These are phyloP conservation scores for Cercospora brassicicola DNA, from an alignment of 2,329 filamentous ascomycete species.

Conservation along the genomic window DNA sequence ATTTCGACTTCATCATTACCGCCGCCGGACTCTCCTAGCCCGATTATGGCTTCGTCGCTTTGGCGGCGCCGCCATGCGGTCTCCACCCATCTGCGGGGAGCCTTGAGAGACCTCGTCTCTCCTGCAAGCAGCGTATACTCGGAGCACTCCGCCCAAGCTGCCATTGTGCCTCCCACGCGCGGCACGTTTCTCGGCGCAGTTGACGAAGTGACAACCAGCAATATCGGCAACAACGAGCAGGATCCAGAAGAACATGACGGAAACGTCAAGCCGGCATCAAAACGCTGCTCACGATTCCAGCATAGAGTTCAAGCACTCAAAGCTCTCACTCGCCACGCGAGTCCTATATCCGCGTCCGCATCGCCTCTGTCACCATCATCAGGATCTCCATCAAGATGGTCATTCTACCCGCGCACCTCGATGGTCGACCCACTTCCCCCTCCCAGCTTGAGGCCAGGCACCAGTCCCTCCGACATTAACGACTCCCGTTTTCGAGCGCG, in stretches of 20 bases:
- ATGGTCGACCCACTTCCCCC: not conserved
- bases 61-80: not conserved
- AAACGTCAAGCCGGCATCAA: not conserved
- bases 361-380: not conserved
- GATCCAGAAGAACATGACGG: not conserved
- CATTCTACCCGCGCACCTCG: not conserved
- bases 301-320: not conserved
- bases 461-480: not conserved
- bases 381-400: not conserved
- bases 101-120: not conserved
- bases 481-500: not conserved
- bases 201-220: not conserved
- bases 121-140: not conserved
- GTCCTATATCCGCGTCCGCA: not conserved
- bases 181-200: not conserved
- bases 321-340: not conserved
- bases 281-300: not conserved
- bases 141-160: not conserved
- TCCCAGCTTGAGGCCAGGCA: not conserved
- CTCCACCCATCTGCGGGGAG: not conserved
- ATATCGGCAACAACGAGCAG: not conserved
- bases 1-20: not conserved
- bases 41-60: not conserved
- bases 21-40: not conserved
- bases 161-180: not conserved